These are phyloP conservation scores for Phytophthora citricola DNA, from an alignment of 352 stramenopile genomes.

Conservation along the genomic window DNA sequence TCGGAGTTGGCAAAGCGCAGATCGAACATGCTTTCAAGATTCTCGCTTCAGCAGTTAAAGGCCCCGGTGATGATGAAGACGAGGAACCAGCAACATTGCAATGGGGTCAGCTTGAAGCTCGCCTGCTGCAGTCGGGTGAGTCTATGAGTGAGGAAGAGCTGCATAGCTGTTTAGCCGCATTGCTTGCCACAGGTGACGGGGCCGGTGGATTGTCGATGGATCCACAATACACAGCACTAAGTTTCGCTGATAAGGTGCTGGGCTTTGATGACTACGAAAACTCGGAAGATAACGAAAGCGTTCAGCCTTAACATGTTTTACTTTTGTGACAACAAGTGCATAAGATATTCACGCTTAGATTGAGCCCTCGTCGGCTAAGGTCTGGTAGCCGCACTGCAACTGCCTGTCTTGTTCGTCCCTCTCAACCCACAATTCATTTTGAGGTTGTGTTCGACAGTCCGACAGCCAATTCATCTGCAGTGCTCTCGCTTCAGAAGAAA, in stretches of 20 bases:
- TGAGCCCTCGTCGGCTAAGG: constrained; percentile 17
- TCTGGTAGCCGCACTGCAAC: constrained; percentile 27
- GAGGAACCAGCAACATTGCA: constrained; percentile 35
- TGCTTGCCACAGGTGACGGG: constrained; percentile 55
- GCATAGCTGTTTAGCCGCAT: constrained; percentile 73
- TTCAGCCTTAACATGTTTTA: constrained; percentile 5
- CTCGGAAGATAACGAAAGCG: constrained; percentile 8
- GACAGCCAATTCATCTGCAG: constrained; percentile 15
- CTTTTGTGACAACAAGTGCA: not conserved
- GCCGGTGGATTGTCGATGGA: constrained; percentile 45
- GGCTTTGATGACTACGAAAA: constrained; percentile 90
- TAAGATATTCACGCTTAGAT: constrained; percentile 24
- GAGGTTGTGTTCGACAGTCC: constrained; percentile 2
- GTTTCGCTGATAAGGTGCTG: constrained; percentile 86
- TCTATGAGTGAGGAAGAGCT: constrained; percentile 85
- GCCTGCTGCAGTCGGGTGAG: constrained; percentile 77
- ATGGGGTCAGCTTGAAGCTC: constrained; percentile 74
- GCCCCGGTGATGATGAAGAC: constrained; percentile 3
- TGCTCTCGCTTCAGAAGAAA: not conserved
- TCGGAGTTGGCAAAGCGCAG: constrained; percentile 80
- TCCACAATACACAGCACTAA: constrained; percentile 58
- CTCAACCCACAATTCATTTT: constrained; percentile 28
- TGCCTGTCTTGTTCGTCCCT: constrained; percentile 30
- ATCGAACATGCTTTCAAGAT: constrained; percentile 82
- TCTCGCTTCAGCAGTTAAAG: constrained; percentile 33